Evolutionary conservation across 805 yeast genomes (phyloP), one percentile per base, ranked within the genome.

Genomic region (Cyberlindnera meyerae): DNA sequence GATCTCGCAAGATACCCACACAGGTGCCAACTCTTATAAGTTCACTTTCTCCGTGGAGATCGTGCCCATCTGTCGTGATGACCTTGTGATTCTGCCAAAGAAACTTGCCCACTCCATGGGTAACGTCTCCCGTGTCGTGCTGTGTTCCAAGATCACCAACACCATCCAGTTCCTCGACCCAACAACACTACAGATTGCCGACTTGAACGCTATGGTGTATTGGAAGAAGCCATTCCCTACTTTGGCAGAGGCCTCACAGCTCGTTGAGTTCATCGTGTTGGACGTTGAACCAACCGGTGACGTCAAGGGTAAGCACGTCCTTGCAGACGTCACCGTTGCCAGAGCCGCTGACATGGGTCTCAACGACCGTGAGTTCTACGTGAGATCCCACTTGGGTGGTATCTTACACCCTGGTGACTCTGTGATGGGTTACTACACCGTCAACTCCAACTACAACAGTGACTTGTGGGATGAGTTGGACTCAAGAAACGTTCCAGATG

Each of bases 51-150:
- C 97, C 15, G 83, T 90, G 29, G 99, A 93, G 64, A 79, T 93
- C 49, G 95, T 85, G 2, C 98, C 98, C 14, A 79, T 94, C 29
- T 93, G 98, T 74, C 84, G 93, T 62, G 99, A 93, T 57, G 98
- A 94, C 59, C 70, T 93, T 50, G 95, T 93, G 18, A 86, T 90
- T 24, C 68, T 93, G 48, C 98, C 98, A 21, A 81, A 82, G 58
- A 82, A 81, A 55, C 61, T 90, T 49, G 97, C 97, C 6, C 75
- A 77, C 45, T 73, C 84, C 12, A 58, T 86, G 65, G 96, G 97
- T 39, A 81, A 81, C 57, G 83, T 87, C 40, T 70, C 89, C 24
- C 79, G 85, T 57, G 66, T 90, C 45, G 93, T 84, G 11, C 60
- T 93, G 37, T 93, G 98, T 66, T 77, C 85, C 37, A 86, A 85